Evolutionary conservation across 345 rosid genomes (phyloP), one percentile per base, ranked within the genome.

Genomic region (Syzygium oleosum): DNA sequence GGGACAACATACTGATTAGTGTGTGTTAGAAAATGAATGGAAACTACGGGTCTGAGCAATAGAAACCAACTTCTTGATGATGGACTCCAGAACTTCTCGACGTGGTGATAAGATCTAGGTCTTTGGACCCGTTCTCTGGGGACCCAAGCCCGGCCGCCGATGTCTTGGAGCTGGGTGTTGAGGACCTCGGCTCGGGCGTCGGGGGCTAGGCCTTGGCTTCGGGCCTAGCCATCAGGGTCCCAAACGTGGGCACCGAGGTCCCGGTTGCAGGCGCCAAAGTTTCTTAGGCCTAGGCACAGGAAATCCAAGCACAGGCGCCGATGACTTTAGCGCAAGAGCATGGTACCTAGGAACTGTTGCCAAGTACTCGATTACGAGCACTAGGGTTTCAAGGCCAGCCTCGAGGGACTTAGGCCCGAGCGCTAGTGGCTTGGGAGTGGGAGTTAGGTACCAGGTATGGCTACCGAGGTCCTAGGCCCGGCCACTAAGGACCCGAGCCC

Each of bases 231-330:
- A 31, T 31, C 0, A n/a, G 17, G 73, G 9, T 17, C 43, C 19
- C 10, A 12, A 13, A n/a, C 34, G 34, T 61, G n/a, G 9, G 34
- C 0, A 8, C 34, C 11, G 9, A 9, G 79, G 12, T 17, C 13
- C 3, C 22, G 1, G 5, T 73, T 19, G 27, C 6, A 17, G 38
- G 80, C 38, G 49, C 12, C 5, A 5, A 2, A 73, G 25, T 73
- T 34, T 34, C 14, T 1, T 0, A 17, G 2, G 80, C 46, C 25
- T 38, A 34, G 22, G 6, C 25, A 17, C 9, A 1, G 21, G 34
- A 68, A 17, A 34, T 12, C 4, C 1, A 1, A 73, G 13, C 49
- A 73, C 0, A 19, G 0, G 46, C 1, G 0, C 9, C 0, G 1
- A 61, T 27, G 73, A 61, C 4, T 61, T 61, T 0, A 3, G 19